phyloP scores from a whole-genome alignment of 768 basidiomycete species.

The Pulveroboletus ravenelii region DNA sequence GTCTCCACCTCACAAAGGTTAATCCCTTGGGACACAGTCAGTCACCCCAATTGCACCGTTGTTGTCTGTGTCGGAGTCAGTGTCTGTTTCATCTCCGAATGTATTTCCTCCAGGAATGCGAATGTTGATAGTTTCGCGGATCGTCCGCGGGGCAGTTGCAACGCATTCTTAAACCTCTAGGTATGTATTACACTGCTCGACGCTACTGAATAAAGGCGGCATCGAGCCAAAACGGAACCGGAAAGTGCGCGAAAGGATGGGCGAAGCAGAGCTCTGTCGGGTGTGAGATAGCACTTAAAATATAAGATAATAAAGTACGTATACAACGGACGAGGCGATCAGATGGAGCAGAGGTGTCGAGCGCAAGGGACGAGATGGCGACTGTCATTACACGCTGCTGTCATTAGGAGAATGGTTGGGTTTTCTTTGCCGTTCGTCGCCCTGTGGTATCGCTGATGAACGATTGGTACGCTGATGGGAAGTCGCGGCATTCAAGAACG shows the following conservation, averaged over 20 bases:
- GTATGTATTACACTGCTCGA: conserved; percentile 9
- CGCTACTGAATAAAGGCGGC: conserved; percentile 5
- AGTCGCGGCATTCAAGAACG: conserved; percentile 23
- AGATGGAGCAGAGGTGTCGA: conserved; percentile 16
- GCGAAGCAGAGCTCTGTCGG: conserved; percentile 4
- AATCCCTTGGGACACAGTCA: not conserved
- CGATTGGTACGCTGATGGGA: conserved; percentile 18
- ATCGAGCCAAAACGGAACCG: not conserved
- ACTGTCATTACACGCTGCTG: conserved; percentile 5
- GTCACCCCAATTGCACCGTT: not conserved
- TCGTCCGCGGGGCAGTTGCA: conserved; percentile 21
- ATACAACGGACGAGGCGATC: conserved; percentile 17
- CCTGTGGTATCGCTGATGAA: conserved; percentile 8
- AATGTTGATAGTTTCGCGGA: conserved; percentile 26
- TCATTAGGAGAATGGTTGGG: conserved; percentile 9
- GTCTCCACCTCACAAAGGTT: not conserved
- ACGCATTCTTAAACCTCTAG: conserved; percentile 1
- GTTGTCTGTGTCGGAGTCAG: conserved; percentile 20
- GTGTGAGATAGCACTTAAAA: conserved; percentile 28
- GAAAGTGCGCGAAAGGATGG: conserved; percentile 2
- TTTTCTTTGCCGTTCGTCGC: conserved; percentile 27
- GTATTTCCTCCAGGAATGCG: conserved; percentile 5
- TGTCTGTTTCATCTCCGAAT: conserved; percentile 26
- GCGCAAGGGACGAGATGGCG: not conserved
- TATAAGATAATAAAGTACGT: conserved; percentile 31